Evolutionary conservation across 1,139 yeast genomes (phyloP), one percentile per base, ranked within the genome.

Genomic region (Pichiaceae sp.): DNA sequence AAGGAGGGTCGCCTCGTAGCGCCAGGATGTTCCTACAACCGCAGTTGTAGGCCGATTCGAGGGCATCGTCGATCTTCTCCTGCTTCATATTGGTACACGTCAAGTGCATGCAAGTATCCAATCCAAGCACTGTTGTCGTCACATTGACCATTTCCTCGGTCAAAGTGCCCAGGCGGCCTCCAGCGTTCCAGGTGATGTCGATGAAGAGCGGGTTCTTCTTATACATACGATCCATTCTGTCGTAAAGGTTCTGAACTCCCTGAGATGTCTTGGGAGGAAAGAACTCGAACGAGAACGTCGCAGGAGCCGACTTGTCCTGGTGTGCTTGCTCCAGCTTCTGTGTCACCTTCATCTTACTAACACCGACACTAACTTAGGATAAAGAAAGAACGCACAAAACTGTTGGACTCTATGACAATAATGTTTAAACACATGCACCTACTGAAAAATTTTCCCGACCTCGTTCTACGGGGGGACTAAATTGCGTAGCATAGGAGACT

Each of bases 181-280:
- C 98, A 2, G 98, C 98, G 53, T 89, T 89, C 98, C 98, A 91
- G 1, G 98, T 91, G 45, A 91, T 84, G 56, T 91, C 98, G 42
- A 91, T 79, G 57, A 91, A 91, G 44, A 84, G 77, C 1, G 98
- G 98, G 46, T 82, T 81, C 52, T 89, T 68, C 48, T 84, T 89
- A 60, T 85, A 86, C 98, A 91, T 91, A 60, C 96, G 75, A 56
- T 91, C 97, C 93, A 91, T 91, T 57, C 98, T 74, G 59, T 91
- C 98, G 62, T 89, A 91, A 41, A 91, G 69, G 56, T 91, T 91
- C 59, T 89, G 96, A 24, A 89, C 93, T 57, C 98, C 98, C 60
- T 91, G 96, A 18, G 93, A 71, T 1, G 98, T 91, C 66, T 91
- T 91, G 32, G 98, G 98, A n/a, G 91, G 96, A 58, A 91, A 91